Evolutionary conservation across 192 early-diverging fungal species (phyloP), one percentile per base, ranked within the genome.

Genomic region (Coemansia sp.): DNA sequence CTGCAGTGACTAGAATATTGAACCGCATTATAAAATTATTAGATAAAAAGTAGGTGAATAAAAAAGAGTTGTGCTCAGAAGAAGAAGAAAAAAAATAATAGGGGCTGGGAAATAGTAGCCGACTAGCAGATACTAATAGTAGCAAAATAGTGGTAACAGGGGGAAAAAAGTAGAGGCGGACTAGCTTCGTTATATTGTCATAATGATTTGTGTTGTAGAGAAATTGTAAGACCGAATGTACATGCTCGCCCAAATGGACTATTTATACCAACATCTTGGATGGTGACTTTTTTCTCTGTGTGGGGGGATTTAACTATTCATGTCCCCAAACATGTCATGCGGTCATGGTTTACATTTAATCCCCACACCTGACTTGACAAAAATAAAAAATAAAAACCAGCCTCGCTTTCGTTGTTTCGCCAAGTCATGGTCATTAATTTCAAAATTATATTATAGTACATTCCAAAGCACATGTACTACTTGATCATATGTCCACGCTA

Each of bases 1-100:
- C 69, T 11, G 41, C 69, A 3, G 74, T 51, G 19, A 70, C n/a
- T 21, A 76, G 37, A n/a, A 67, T 44, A 25, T 70, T 76, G 31
- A 70, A 70, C 37, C 74, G 75, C 75, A 77, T 77, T 38, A 3
- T 66, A 21, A 44, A 29, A 44, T 5, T 27, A 27, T 27, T 27
- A 27, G 27, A 27, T 27, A 31, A 41, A 48, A 0, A 15, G 8
- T 21, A 15, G 34, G 17, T 37, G 36, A 37, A 45, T 14, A 44
- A 66, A 46, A 31, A 41, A 48, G 19, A 19, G 8, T 48, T 44
- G 27, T 27, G 27, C n/a, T 17, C 15, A 0, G 45, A 25, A 7
- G 1, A 11, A 25, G 14, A 21, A 51, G 27, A 25, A 15, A 48
- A 19, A 48, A 48, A 19, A 48, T n/a, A 21, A 1, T 4, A 19